These are phyloP conservation scores for Solanum medicagineum DNA, from an alignment of 257 asterid species.

Conservation along the genomic window DNA sequence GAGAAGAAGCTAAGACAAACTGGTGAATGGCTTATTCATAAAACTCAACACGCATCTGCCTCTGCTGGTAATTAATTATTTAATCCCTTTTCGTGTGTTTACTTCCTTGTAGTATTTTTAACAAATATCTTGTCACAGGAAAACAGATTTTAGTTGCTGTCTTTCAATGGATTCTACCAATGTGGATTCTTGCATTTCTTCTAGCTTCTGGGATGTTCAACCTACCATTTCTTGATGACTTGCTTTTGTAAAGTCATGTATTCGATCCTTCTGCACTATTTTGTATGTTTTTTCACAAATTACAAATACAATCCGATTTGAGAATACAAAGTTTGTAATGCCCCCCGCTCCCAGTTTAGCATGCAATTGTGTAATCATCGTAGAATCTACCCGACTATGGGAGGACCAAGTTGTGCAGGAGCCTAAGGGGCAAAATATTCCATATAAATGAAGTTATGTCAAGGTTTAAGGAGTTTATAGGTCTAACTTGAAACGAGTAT, in stretches of 20 bases:
- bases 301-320: too few species aligned
- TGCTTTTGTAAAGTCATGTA: slow-evolving; percentile 12
- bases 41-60: slow-evolving; percentile 31
- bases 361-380: too few species aligned
- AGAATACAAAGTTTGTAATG: too few species aligned
- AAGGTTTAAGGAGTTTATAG: background rate
- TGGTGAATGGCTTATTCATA: slow-evolving; percentile 56
- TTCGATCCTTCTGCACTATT: background rate
- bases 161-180: slow-evolving; percentile 46
- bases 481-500: background rate
- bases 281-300: background rate
- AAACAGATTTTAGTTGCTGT: slow-evolving; percentile 41
- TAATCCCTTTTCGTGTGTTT: background rate
- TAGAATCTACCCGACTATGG: too few species aligned
- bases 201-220: slow-evolving; percentile 44
- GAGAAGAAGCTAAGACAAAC: slow-evolving; percentile 72
- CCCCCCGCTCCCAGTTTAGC: too few species aligned
- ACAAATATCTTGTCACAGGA: slow-evolving; percentile 23
- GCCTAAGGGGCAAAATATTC: too few species aligned
- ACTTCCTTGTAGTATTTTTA: background rate
- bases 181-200: slow-evolving; percentile 50
- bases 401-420: too few species aligned
- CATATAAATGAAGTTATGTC: background rate
- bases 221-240: slow-evolving; percentile 50
- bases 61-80: slow-evolving; percentile 29